phyloP scores from a whole-genome alignment of 1,284 basidiomycete genomes.

The Schizophyllum amplum region DNA sequence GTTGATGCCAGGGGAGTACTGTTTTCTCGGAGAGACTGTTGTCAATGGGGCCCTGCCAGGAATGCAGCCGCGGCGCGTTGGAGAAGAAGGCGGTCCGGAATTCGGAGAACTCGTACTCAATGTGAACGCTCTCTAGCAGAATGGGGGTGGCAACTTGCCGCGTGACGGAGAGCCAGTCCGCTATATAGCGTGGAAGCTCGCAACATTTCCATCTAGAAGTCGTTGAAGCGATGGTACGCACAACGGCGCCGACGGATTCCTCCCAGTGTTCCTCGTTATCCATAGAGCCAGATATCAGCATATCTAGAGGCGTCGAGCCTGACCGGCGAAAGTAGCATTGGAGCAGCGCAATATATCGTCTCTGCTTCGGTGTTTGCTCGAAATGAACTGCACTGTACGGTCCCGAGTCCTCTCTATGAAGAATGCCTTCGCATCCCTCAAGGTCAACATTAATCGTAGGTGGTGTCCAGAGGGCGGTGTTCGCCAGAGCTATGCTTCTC shows the following conservation, averaged over 20 bases:
- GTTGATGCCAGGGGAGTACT: background rate
- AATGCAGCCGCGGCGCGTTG: background rate
- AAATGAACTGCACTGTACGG: too few species aligned
- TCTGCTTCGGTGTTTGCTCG: background rate
- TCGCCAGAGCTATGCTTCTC: background rate
- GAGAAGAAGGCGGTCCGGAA: background rate
- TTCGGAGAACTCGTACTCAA: background rate
- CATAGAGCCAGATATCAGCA: background rate
- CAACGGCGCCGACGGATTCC: background rate
- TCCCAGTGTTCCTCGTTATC: background rate
- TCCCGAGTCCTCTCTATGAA: too few species aligned
- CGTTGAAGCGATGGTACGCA: background rate
- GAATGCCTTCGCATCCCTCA: background rate
- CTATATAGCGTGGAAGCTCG: background rate
- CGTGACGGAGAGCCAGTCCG: background rate
- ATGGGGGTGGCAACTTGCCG: too few species aligned
- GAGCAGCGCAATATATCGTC: background rate
- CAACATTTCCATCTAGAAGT: background rate
- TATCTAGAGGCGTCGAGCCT: background rate
- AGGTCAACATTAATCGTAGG: background rate
- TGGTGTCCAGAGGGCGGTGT: background rate
- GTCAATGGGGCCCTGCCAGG: background rate
- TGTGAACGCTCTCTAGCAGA: background rate
- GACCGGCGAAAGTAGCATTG: background rate
- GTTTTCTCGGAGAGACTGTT: background rate